These are phyloP conservation scores for Nidula microcarpa DNA, from an alignment of 768 basidiomycete genomes.

Conservation along the genomic window DNA sequence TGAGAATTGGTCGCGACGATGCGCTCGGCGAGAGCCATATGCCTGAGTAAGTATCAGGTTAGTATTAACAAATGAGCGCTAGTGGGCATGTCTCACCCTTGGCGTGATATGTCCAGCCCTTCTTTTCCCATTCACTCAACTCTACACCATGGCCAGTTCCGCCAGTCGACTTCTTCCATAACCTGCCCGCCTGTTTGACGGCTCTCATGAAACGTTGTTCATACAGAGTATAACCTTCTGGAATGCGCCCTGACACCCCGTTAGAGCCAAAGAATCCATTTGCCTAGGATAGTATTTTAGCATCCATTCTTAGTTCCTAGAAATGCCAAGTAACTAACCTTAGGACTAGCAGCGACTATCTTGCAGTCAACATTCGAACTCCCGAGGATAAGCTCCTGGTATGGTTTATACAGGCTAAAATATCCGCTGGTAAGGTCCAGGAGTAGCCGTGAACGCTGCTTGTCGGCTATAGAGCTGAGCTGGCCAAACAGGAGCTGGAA, in stretches of 20 bases:
- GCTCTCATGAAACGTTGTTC: constrained; percentile 82
- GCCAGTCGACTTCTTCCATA: constrained; percentile 25
- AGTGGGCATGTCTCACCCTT: constrained; percentile 60
- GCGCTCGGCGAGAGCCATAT: constrained; percentile 76
- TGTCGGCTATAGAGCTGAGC: constrained; percentile 19
- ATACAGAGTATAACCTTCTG: constrained; percentile 89
- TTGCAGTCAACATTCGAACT: constrained; percentile 54
- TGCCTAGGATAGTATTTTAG: constrained; percentile 47
- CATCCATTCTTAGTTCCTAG: constrained; percentile 1
- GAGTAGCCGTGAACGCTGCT: constrained; percentile 28
- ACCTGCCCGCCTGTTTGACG: constrained; percentile 43
- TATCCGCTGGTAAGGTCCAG: constrained; percentile 93
- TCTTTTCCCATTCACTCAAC: constrained; percentile 82
- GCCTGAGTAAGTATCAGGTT: constrained; percentile 40
- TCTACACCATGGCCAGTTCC: constrained; percentile 47
- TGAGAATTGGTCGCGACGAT: constrained; percentile 54
- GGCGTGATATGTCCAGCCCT: constrained; percentile 97
- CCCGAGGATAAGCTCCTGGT: constrained; percentile 69
- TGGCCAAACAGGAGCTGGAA: constrained; percentile 57
- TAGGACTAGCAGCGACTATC: constrained; percentile 84
- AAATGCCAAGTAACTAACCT: constrained; percentile 43
- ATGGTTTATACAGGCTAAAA: constrained; percentile 81
- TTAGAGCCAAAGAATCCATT: constrained; percentile 93
- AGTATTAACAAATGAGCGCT: not conserved
- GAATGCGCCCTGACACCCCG: constrained; percentile 90